Base-by-base conservation (phyloP, 1,284 basidiomycete genomes). In the Macrocybe sp. region DNA sequence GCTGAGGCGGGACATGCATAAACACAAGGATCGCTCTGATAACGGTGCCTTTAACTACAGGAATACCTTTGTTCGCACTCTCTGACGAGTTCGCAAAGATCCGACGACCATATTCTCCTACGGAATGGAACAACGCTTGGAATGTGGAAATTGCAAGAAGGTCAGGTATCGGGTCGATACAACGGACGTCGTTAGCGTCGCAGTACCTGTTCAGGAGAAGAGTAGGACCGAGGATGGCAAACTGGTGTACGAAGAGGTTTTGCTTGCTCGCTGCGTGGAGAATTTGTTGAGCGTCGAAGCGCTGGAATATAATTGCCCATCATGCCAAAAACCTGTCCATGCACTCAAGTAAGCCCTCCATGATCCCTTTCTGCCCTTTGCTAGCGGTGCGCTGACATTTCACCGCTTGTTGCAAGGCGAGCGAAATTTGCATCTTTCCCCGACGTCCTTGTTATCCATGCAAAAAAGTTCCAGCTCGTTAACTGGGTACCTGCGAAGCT, bases 401-500 rank as follows among this genome's bases (percentile, higher is more conserved):
- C 22, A 4, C 29, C 1, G 32, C 2, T 6, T 11, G 37, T 3
- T 42, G 11, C 28, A 43, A 94, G 85, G 68, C 83, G 76, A 60
- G 79, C 77, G 6, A 81, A 78, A 31, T 90, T 99, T 58, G 79
- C 89, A 4, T 88, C 90, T 0, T 94, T 96, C 74, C 96, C 96
- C 0, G 78, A 93, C 22, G 82, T 94, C 2, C 76, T 99, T 0
- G 85, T 96, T 4, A 66, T 99, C 1, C 95, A 97, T 58, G 87
- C 93, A 46, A 92, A 91, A 59, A 95, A 97, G 59, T 98, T 98
- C 73, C 91, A 96, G 67, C 79, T 97, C 5, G 85, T 96, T 46
- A 95, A 95, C 60, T 99, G 96, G 96, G 92, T 99, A 3, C 96
- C 97, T 0, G 81, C 89, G 4, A 99, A 99, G 66, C 79, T 98